Base-by-base conservation (phyloP, 208 protist genomes). In the Herpetomonas tarakana region DNA sequence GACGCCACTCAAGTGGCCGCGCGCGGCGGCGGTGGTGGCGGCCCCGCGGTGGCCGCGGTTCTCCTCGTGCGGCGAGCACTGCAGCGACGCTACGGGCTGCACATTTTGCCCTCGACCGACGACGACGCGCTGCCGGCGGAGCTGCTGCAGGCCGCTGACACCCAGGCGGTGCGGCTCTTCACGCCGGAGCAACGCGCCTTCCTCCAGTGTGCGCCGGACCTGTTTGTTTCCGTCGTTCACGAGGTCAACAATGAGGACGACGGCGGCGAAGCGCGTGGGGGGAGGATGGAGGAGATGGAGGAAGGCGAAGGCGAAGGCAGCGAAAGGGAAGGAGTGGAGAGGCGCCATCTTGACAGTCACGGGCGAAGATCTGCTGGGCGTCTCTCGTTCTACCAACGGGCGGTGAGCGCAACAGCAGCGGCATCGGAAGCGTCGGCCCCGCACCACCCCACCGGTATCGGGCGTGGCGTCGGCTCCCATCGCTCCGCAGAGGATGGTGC, bases 191-290 rank as follows among this genome's bases (percentile, higher is more conserved):
- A 92, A 58, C 76, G 55, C 19, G 71, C 68, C 14, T 94, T 94
- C 65, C 51, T 94, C 24, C 88, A 94, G 46, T 62, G 81, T 50
- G 82, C 88, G 38, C 88, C 88, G 2, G 88, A 94, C 66, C 57
- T 94, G 24, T 94, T 87, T 61, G 68, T 72, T 26, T 44, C 24
- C 38, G 25, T 73, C 38, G 67, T 52, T 0, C 41, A 58, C 53
- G 53, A 58, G 28, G 53, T 44, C 30, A 29, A 22, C 35, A n/a
- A 44, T 29, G 24, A 4, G 3, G 53, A 44, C 29, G n/a, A 41
- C 6, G 53, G 19, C 35, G 11, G n/a, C 29, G 18, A 25, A 3
- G 11, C 14, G 24, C 4, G 6, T 14, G 24, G 51, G 7, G 35
- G 14, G 35, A 14, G 35, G 35, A 14, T 18, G 35, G 14, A 14